Evolutionary conservation across 2,329 filamentous ascomycete genomes (phyloP), one percentile per base, ranked within the genome.

Genomic region (Aureobasidium sp.): DNA sequence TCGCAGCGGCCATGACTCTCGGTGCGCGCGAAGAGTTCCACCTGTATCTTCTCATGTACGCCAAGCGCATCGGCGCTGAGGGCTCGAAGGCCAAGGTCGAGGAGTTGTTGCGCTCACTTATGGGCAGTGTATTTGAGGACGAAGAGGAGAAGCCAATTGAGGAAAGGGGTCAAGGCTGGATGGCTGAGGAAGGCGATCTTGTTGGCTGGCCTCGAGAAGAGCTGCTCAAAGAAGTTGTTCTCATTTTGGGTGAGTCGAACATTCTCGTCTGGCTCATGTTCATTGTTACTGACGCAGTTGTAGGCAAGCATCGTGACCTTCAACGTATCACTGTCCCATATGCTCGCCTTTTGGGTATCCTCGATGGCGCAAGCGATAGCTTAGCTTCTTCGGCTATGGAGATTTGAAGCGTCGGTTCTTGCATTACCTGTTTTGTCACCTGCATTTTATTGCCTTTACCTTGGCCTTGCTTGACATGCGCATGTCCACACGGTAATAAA

Each of bases 11-110:
- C 0, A 77, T 95, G 71, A 88, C 90, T 64, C 79, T 99, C 0
- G 90, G 88, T 3, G 88, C 94, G 0, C 88, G 86, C 68, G 92
- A 97, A 63, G 94, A 99, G 73, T 99, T 97, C 77, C 86, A 91
- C 62, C 80, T 96, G 1, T 97, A 97, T 70, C 79, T 99, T n/a
- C 88, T 91, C 70, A 97, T 97, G 91, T 99, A 99, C 70, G 93
- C 92, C 3, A 97, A 97, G 77, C 87, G 94, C 0, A 84, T 99
- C 6, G 94, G 94, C 1, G 91, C 91, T 0, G 95, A 99, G 74
- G 91, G 91, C 0, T 78, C 93, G 57, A 86, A 88, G 67, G 82
- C 85, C 62, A 99, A 99, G 77, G 91, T 97, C 2, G 93, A 97
- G 72, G 95, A 99, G 77, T 79, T 99, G 10, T 79, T 97, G 32